These are phyloP conservation scores for Xylaria scruposa DNA, from an alignment of 495 filamentous ascomycete species.

Conservation along the genomic window DNA sequence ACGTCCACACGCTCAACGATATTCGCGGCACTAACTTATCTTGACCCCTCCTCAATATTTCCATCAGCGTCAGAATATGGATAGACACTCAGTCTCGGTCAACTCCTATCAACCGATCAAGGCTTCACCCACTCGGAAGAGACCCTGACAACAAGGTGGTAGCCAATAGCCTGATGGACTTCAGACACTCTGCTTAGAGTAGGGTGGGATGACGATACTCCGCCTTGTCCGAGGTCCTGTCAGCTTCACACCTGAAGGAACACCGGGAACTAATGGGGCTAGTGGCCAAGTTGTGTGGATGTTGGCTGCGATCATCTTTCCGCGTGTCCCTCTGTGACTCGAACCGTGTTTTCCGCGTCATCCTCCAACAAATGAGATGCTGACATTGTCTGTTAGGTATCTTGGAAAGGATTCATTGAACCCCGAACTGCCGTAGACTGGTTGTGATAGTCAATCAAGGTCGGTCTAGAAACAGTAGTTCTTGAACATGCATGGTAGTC, in stretches of 20 bases:
- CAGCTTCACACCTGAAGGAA: constrained; percentile 27
- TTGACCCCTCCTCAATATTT: constrained; percentile 22
- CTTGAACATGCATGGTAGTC: constrained; percentile 23
- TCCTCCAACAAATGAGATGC: constrained; percentile 25
- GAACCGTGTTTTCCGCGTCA: constrained; percentile 23
- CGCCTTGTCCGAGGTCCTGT: constrained; percentile 25
- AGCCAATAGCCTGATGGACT: constrained; percentile 10
- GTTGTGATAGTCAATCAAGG: constrained; percentile 19
- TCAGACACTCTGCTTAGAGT: constrained; percentile 21
- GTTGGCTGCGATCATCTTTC: constrained; percentile 25
- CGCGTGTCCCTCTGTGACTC: constrained; percentile 22
- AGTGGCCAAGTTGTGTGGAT: constrained; percentile 25
- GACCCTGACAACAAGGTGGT: constrained; percentile 20
- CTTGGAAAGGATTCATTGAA: constrained; percentile 19
- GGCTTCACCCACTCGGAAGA: constrained; percentile 27
- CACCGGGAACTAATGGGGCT: constrained; percentile 22
- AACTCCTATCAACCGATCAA: constrained; percentile 21
- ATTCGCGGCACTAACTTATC: constrained; percentile 12
- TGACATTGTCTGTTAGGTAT: constrained; percentile 17
- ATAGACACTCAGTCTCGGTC: constrained; percentile 19
- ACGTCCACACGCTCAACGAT: constrained; percentile 14
- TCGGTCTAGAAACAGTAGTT: constrained; percentile 24
- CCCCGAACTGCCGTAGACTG: constrained; percentile 20
- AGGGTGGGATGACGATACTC: constrained; percentile 31
- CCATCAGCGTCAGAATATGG: constrained; percentile 14